Evolutionary conservation across 345 rosid genomes (phyloP).

Genomic region (Lepidium didymum): DNA sequence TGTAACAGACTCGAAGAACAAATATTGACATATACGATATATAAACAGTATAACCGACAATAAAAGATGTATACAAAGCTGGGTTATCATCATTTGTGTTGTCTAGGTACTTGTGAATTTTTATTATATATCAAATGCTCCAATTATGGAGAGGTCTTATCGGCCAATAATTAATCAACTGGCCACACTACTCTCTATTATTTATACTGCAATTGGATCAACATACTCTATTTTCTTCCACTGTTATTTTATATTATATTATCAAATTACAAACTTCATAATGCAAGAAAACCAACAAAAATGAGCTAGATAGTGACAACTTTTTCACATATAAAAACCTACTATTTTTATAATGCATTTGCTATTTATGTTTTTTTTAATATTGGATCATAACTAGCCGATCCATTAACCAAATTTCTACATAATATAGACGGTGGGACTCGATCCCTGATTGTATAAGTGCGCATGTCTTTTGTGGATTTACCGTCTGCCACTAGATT

Average conservation of each 20-base stretch:
- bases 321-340: neutral
- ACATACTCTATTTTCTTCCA: neutral
- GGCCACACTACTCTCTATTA: constrained; percentile 13
- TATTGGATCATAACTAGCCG: no score
- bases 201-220: neutral
- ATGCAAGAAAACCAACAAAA: neutral
- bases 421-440: no score
- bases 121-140: neutral
- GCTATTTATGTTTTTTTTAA: neutral
- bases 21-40: no score
- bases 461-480: no score
- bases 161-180: constrained; percentile 11
- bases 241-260: neutral
- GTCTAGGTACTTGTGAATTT: neutral
- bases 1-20: no score
- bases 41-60: no score
- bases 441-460: no score
- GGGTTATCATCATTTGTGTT: constrained; percentile 1
- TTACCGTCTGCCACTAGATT: no score
- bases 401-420: no score
- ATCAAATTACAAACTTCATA: neutral
- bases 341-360: neutral
- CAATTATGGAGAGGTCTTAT: constrained; percentile 27
- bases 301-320: neutral
- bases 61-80: neutral